phyloP scores from a whole-genome alignment of 2,329 filamentous ascomycete species.

The Aspergillus alliaceus region DNA sequence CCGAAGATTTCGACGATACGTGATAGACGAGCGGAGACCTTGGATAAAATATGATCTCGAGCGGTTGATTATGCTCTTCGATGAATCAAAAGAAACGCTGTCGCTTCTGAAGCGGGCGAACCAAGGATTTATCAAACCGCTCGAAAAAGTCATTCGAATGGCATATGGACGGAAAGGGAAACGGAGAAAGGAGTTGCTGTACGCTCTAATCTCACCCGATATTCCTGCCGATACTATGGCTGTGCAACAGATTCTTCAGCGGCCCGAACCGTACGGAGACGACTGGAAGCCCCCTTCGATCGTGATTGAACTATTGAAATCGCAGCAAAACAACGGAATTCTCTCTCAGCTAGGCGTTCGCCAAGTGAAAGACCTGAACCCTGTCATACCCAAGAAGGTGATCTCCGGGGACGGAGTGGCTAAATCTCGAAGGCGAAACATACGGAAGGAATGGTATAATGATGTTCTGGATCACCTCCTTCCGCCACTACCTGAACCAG shows the following conservation, averaged over 20 bases:
- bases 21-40: slow-evolving; percentile 24
- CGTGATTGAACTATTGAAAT: slow-evolving; percentile 33
- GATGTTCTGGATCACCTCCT: slow-evolving; percentile 30
- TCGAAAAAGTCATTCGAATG: slow-evolving; percentile 54
- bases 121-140: slow-evolving; percentile 51
- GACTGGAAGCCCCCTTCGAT: slow-evolving; percentile 37
- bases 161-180: slow-evolving; percentile 60
- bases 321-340: slow-evolving; percentile 33
- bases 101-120: slow-evolving; percentile 54
- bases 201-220: slow-evolving; percentile 30
- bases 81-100: slow-evolving; percentile 37
- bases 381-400: slow-evolving; percentile 35
- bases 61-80: slow-evolving; percentile 23
- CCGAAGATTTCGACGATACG: slow-evolving; percentile 47
- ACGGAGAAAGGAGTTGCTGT: slow-evolving; percentile 51
- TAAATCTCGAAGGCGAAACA: slow-evolving; percentile 31
- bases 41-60: slow-evolving; percentile 17
- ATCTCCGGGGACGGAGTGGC: slow-evolving; percentile 37
- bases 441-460: slow-evolving; percentile 40
- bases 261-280: slow-evolving; percentile 23
- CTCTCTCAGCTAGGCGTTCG: slow-evolving; percentile 24
- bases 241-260: slow-evolving; percentile 19
- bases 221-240: slow-evolving; percentile 22
- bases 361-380: slow-evolving; percentile 25
- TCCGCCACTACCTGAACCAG: slow-evolving; percentile 40